A percentile compares a stretch with the other conserved stretches of the same genome.
Evolutionary conservation across 306 rosid genomes (phyloP).

Genomic region (Cucumis hystrix): DNA sequence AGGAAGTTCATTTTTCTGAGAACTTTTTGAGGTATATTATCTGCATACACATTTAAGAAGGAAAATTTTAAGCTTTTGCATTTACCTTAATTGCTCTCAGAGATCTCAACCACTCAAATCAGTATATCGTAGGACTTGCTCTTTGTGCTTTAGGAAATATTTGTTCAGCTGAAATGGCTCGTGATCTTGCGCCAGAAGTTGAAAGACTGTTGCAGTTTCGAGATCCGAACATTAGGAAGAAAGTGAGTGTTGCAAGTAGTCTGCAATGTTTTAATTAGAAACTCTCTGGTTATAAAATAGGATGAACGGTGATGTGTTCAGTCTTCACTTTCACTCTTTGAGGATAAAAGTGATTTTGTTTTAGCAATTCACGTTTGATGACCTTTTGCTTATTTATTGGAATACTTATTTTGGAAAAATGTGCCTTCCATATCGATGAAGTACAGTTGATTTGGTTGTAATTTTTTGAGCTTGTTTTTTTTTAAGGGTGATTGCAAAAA

Average conservation of each 20-base stretch:
- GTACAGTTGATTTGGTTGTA: neutral
- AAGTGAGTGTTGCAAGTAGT: constrained; percentile 29
- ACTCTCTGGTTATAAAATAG: neutral
- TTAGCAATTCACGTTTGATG: neutral
- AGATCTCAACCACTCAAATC: constrained; percentile 93
- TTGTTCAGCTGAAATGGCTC: constrained; percentile 99
- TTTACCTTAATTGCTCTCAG: constrained; percentile 61
- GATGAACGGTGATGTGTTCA: neutral
- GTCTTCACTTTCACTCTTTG: neutral
- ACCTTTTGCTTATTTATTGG: neutral
- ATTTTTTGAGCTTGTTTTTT: neutral
- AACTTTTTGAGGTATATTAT: neutral
- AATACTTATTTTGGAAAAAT: neutral
- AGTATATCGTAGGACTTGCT: constrained; percentile 98
- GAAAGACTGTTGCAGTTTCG: constrained; percentile 88
- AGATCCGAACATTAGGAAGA: constrained; percentile 91
- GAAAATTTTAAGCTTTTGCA: constrained; percentile 6
- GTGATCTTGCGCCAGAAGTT: constrained; percentile 98
- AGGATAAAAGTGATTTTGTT: neutral
- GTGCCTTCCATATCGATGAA: neutral
- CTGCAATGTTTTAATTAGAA: neutral
- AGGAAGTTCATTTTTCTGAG: neutral
- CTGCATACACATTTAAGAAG: constrained; percentile 10
- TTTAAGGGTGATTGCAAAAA: too few relatives aligned
- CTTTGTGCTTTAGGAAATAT: constrained; percentile 98